phyloP scores from a whole-genome alignment of 768 basidiomycete genomes.

The Tylopilus felleus region DNA sequence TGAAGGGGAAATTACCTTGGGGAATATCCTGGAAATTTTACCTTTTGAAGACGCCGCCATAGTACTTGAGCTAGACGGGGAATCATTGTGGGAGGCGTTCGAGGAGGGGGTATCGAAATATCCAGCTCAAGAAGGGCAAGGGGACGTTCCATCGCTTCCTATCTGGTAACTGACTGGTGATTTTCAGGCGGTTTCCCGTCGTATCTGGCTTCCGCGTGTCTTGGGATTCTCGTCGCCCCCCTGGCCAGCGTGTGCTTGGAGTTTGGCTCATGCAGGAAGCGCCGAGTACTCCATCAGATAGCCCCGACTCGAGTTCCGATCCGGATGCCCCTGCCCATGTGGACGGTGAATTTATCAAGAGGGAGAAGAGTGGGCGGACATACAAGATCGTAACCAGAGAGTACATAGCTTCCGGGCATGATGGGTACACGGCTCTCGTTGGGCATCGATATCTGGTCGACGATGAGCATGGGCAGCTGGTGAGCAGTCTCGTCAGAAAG shows the following conservation, averaged over 20 bases:
- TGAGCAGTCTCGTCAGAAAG: slow-evolving; percentile 76
- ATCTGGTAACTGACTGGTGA: neutral
- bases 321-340: slow-evolving; percentile 33
- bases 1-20: slow-evolving; percentile 71
- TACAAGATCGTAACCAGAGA: slow-evolving; percentile 85
- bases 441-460: slow-evolving; percentile 70
- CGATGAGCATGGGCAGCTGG: slow-evolving; percentile 75
- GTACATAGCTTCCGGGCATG: slow-evolving; percentile 82
- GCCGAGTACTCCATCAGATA: slow-evolving; percentile 17
- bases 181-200: slow-evolving; percentile 76
- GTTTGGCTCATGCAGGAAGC: slow-evolving; percentile 56
- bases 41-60: slow-evolving; percentile 87
- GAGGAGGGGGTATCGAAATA: slow-evolving; percentile 72
- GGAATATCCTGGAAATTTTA: slow-evolving; percentile 84
- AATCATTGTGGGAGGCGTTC: slow-evolving; percentile 73
- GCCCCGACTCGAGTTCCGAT: slow-evolving; percentile 18
- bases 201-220: slow-evolving; percentile 79
- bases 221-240: slow-evolving; percentile 78
- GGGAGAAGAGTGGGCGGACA: slow-evolving; percentile 48
- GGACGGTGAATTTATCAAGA: slow-evolving; percentile 53
- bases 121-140: slow-evolving; percentile 89
- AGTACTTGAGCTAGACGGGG: slow-evolving; percentile 76
- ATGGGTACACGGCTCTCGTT: slow-evolving; percentile 71
- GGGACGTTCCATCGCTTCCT: neutral
- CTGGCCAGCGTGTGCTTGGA: slow-evolving; percentile 70